Conservation (phyloP, 2,329 filamentous ascomycete species). For the Metarhizium robertsii region DNA sequence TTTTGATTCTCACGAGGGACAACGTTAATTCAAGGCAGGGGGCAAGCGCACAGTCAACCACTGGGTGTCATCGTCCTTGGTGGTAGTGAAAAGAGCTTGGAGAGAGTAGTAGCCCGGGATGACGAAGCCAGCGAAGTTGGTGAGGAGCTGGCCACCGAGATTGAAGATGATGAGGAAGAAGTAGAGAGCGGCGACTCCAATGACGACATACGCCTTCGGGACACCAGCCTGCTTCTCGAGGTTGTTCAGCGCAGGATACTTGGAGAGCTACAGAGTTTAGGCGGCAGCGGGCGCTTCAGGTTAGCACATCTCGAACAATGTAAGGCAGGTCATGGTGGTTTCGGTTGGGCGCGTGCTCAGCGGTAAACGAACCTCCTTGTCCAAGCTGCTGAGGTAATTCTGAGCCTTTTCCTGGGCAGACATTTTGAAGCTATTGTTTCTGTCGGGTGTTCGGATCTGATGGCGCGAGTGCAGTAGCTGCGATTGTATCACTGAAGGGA, state of each 20-base stretch:
- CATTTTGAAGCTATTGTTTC: conserved; percentile 39
- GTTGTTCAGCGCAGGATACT: conserved; percentile 76
- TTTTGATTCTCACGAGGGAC: background rate
- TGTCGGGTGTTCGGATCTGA: conserved; percentile 8
- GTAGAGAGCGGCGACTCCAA: conserved; percentile 69
- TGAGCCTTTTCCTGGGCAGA: conserved; percentile 67
- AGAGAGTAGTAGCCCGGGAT: conserved; percentile 81
- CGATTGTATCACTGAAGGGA: background rate
- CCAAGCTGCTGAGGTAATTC: conserved; percentile 68
- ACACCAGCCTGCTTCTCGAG: conserved; percentile 76
- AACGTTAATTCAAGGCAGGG: background rate
- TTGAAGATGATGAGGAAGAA: conserved; percentile 92
- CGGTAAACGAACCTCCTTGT: conserved; percentile 62
- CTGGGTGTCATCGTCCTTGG: conserved; percentile 73
- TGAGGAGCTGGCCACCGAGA: conserved; percentile 78
- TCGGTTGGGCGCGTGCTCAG: background rate
- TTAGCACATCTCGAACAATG: conserved; percentile 14
- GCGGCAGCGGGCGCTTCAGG: conserved; percentile 3
- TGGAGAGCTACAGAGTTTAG: conserved; percentile 54
- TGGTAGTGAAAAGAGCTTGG: conserved; percentile 61
- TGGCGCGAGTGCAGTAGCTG: conserved; percentile 1
- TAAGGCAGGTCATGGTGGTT: background rate
- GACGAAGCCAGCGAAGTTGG: conserved; percentile 77
- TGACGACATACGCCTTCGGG: conserved; percentile 76
- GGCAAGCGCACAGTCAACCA: conserved; percentile 55